phyloP scores from a whole-genome alignment of 2,329 filamentous ascomycete species.

The Decorospora gaudefroyi region DNA sequence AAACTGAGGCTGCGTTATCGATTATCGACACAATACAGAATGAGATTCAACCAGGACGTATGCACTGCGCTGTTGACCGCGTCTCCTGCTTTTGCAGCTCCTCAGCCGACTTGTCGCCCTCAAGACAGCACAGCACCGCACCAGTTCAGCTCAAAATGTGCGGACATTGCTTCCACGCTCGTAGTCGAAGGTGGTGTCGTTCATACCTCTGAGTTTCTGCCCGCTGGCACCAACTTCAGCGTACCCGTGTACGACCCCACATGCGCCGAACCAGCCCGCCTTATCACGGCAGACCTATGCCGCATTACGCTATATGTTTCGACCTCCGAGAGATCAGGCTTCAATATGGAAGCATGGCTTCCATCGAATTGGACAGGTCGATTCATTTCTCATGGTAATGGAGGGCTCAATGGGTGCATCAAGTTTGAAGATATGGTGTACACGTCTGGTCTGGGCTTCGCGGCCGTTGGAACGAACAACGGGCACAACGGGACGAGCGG shows the following conservation, averaged over 20 bases:
- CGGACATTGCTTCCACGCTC: conserved; percentile 38
- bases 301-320: conserved; percentile 49
- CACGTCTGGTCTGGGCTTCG: conserved; percentile 46
- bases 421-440: conserved; percentile 49
- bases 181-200: conserved; percentile 44
- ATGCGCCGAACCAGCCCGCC: conserved; percentile 42
- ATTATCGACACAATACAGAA: conserved; percentile 10
- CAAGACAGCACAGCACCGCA: conserved; percentile 3
- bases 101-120: conserved; percentile 1
- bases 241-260: conserved; percentile 48
- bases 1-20: neutral
- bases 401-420: conserved; percentile 50
- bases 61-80: conserved; percentile 20
- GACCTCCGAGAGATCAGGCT: conserved; percentile 48
- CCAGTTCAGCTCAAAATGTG: conserved; percentile 32
- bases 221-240: conserved; percentile 49
- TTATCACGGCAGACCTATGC: conserved; percentile 48
- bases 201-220: conserved; percentile 46
- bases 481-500: conserved; percentile 54
- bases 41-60: conserved; percentile 24
- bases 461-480: conserved; percentile 50
- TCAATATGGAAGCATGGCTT: conserved; percentile 54
- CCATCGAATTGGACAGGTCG: conserved; percentile 50
- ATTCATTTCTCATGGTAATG: conserved; percentile 45
- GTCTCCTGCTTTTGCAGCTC: conserved; percentile 12